Percentiles rank a stretch among this genome's conserved stretches.
phyloP scores from a whole-genome alignment of 2,329 filamentous ascomycete genomes.

The Penicillium freii region DNA sequence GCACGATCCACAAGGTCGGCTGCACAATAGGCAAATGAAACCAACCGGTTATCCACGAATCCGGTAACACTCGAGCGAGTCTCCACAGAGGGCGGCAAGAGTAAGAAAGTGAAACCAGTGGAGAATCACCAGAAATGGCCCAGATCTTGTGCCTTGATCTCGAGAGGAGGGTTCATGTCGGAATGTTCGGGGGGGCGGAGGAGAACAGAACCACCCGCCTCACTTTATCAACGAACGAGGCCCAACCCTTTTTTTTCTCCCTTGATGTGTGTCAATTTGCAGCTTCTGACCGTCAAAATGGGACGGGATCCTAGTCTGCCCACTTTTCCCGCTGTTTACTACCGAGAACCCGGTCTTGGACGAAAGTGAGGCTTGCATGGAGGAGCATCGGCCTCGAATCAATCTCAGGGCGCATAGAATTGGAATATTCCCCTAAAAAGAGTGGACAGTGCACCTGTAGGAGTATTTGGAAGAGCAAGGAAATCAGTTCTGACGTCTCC shows the following conservation, averaged over 20 bases:
- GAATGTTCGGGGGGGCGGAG: conserved; percentile 19
- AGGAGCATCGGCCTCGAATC: conserved; percentile 14
- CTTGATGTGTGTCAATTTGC: background rate
- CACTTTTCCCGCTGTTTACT: background rate
- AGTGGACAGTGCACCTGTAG: background rate
- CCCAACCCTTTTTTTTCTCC: conserved; percentile 30
- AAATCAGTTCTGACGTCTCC: background rate
- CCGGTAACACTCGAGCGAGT: conserved; percentile 3
- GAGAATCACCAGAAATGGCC: background rate
- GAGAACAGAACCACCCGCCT: conserved; percentile 28
- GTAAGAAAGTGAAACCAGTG: background rate
- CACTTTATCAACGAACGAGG: conserved; percentile 31
- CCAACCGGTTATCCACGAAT: background rate
- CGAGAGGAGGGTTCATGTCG: conserved; percentile 13
- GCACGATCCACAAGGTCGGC: conserved; percentile 10
- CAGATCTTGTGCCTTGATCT: background rate
- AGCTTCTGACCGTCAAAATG: conserved; percentile 2
- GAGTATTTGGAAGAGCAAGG: background rate
- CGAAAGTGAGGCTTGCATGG: conserved; percentile 25
- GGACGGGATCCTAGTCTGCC: background rate
- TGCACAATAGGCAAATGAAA: conserved; percentile 10
- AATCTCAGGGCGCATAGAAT: conserved; percentile 1
- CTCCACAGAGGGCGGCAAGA: conserved; percentile 1
- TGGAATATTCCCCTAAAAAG: background rate
- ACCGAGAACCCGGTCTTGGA: conserved; percentile 6